Conservation (phyloP, 805 yeast genomes). For the Lipomyces mesembrius region DNA sequence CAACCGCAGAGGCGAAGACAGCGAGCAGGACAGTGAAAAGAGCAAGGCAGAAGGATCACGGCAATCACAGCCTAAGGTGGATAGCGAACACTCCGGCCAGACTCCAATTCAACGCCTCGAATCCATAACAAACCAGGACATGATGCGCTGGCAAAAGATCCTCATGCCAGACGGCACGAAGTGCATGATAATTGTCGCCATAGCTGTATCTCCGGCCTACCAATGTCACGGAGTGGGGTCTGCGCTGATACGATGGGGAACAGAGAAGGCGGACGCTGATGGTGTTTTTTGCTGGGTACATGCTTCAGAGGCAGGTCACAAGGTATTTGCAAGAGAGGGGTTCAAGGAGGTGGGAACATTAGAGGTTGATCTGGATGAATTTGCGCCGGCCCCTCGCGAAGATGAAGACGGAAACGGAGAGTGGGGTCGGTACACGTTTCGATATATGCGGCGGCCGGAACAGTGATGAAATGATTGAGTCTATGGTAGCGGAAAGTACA, state of each 20-base stretch:
- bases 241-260: slow-evolving; percentile 3
- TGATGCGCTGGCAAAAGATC: neutral
- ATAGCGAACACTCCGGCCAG: neutral
- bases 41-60: neutral
- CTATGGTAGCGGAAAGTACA: too few relatives aligned
- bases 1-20: neutral
- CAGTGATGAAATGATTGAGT: too few relatives aligned
- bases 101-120: neutral
- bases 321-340: neutral
- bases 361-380: neutral
- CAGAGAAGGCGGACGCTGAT: neutral
- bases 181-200: neutral
- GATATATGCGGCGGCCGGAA: slow-evolving; percentile 1
- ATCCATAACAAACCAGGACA: neutral
- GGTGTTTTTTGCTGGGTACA: slow-evolving; percentile 4
- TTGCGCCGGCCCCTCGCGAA: neutral
- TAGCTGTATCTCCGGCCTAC: neutral
- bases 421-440: neutral
- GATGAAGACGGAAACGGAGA: neutral
- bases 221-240: slow-evolving; percentile 1
- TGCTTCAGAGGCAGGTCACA: neutral
- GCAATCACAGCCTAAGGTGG: too few relatives aligned
- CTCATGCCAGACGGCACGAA: slow-evolving; percentile 2
- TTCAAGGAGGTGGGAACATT: neutral
- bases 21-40: neutral